Conservation (phyloP, 805 yeast genomes). For the Teunomyces funiuensis region DNA sequence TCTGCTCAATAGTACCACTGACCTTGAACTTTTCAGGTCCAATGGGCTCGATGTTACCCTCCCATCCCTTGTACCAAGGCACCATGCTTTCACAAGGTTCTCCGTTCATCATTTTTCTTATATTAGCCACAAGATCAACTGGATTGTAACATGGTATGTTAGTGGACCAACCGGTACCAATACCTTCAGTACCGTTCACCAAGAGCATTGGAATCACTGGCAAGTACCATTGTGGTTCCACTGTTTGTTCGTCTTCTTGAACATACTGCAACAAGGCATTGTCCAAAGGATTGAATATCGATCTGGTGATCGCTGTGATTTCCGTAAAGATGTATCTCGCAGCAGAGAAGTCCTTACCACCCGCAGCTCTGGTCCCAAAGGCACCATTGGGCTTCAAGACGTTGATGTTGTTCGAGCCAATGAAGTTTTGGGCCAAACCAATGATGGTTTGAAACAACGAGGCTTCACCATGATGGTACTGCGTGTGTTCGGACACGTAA, state of each 20-base stretch:
- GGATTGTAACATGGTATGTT: conserved; percentile 91
- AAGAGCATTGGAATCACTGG: conserved; percentile 95
- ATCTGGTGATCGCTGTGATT: conserved; percentile 70
- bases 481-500: conserved; percentile 83
- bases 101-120: conserved; percentile 69
- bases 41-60: conserved; percentile 68
- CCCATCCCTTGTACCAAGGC: conserved; percentile 98
- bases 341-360: conserved; percentile 99
- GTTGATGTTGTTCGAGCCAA: conserved; percentile 89
- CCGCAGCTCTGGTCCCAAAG: conserved; percentile 93
- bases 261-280: conserved; percentile 74
- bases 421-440: conserved; percentile 91
- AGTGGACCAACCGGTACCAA: conserved; percentile 99
- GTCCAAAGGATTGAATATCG: conserved; percentile 76
- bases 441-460: conserved; percentile 87
- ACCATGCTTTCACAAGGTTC: conserved; percentile 69
- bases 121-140: conserved; percentile 69
- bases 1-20: conserved; percentile 76
- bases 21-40: conserved; percentile 71
- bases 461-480: conserved; percentile 93
- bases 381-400: conserved; percentile 87
- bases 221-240: conserved; percentile 93
- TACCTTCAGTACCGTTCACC: conserved; percentile 96
- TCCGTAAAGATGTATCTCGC: conserved; percentile 94
- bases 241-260: conserved; percentile 90